Base-by-base conservation (phyloP, 1,139 yeast genomes). In the Candida tetrigidarum region DNA sequence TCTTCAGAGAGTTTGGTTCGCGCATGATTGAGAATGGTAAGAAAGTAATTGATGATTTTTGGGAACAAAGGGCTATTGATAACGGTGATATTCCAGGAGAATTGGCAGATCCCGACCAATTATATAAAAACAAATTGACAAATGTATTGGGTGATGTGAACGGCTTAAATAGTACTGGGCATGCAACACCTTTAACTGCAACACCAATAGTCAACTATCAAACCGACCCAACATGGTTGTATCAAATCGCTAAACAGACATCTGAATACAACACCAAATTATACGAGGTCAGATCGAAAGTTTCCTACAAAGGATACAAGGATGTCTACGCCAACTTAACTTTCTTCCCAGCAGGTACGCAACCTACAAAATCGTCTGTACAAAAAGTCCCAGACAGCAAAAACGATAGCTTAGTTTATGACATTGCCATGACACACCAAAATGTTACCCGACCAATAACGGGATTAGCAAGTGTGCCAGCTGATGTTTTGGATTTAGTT, bases 1-100 rank as follows among this genome's bases (percentile, higher is more conserved):
- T 91, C 3, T 95, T 80, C 66, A 79, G 92, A 52, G 99, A 92
- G 63, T 93, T 95, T 68, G 99, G 99, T 4, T 90, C 97, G 15
- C 80, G 81, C 50, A 81, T 92, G 45, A 74, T 93, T 39, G 78
- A 81, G 19, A 87, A 90, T 45, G 99, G 99, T 33, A 80, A 80
- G 51, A 82, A 87, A 52, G 86, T 89, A 27, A 74, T 71, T 26
- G 99, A 93, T 65, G 99, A 93, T 63, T 93, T 92, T 61, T 90
- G 95, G 76, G 96, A 87, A 52, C 81, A 80, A 41, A 78, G 76
- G 53, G 85, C 95, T 2, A 75, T 82, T 38, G 84, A 77, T 33
- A 76, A 77, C 32, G 97, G 97, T 25, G 86, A 78, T 42, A 77
- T 80, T n/a, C 81, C 84, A 42, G 97, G 96, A 14, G 88, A 87